Evolutionary conservation across 495 filamentous ascomycete species (phyloP).

Genomic region (Poronia punctata): DNA sequence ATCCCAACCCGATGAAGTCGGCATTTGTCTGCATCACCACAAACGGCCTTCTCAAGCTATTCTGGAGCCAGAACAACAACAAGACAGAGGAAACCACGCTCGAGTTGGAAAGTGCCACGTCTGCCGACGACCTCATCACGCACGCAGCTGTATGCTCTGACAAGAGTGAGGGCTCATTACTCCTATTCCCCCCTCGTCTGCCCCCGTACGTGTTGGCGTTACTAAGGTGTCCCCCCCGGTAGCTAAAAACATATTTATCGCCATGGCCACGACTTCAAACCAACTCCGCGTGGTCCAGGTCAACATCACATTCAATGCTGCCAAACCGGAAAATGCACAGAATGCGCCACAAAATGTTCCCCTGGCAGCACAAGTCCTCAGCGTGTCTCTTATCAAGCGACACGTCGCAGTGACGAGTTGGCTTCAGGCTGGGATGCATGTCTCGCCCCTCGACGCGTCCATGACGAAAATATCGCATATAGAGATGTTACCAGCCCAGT

Average conservation of each 20-base stretch:
- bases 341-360: constrained; percentile 25
- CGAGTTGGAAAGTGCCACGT: constrained; percentile 62
- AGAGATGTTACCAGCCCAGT: constrained; percentile 55
- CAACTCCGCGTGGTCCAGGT: constrained; percentile 60
- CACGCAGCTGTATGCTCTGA: constrained; percentile 76
- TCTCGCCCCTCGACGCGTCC: constrained; percentile 42
- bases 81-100: constrained; percentile 59
- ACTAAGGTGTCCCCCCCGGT: constrained; percentile 7
- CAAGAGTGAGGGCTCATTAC: constrained; percentile 41
- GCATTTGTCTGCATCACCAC: constrained; percentile 65
- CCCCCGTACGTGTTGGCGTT: background rate
- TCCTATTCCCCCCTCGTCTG: background rate
- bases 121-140: constrained; percentile 64
- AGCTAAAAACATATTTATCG: constrained; percentile 53
- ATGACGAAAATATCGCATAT: constrained; percentile 58
- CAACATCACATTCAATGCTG: constrained; percentile 44
- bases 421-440: constrained; percentile 34
- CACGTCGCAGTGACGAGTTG: constrained; percentile 47
- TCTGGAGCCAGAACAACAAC: constrained; percentile 60
- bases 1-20: constrained; percentile 57
- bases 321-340: constrained; percentile 32
- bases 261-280: constrained; percentile 57
- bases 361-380: constrained; percentile 26
- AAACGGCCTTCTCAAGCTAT: constrained; percentile 58
- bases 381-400: constrained; percentile 37